Conservation (phyloP, 2,329 filamentous ascomycete genomes). For the Fusarium sp. region DNA sequence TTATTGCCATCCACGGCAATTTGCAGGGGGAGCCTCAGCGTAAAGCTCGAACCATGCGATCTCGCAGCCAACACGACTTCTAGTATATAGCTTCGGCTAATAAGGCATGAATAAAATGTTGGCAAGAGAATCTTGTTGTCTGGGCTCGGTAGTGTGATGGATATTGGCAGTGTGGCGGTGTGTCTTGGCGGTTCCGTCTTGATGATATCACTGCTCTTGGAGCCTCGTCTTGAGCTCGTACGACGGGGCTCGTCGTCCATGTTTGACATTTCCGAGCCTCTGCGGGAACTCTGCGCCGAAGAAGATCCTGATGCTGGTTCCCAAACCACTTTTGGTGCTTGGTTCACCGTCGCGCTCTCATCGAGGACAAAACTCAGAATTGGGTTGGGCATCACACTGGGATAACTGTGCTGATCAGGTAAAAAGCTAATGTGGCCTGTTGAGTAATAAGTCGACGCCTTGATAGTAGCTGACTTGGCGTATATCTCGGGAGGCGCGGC, state of each 20-base stretch:
- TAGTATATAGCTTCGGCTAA: conserved; percentile 32
- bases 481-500: conserved; percentile 26
- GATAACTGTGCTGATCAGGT: conserved; percentile 36
- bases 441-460: conserved; percentile 38
- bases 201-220: conserved; percentile 13
- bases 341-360: conserved; percentile 1
- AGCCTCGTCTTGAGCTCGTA: background rate
- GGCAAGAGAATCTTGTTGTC: conserved; percentile 36
- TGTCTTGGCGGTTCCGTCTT: conserved; percentile 6
- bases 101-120: conserved; percentile 38
- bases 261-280: conserved; percentile 18
- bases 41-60: conserved; percentile 17
- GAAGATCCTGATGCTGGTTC: background rate
- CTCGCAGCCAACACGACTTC: conserved; percentile 9
- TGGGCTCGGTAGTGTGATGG: conserved; percentile 16
- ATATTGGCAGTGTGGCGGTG: conserved; percentile 14
- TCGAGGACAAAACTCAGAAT: conserved; percentile 35
- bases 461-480: conserved; percentile 26
- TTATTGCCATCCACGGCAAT: conserved; percentile 12
- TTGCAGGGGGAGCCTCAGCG: conserved; percentile 29
- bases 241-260: background rate
- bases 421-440: conserved; percentile 30
- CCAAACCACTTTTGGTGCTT: conserved; percentile 4
- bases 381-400: conserved; percentile 17
- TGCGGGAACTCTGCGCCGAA: conserved; percentile 2